Evolutionary conservation across 2,329 filamentous ascomycete species (phyloP), one percentile per base, ranked within the genome.

Genomic region (Penicillium sp.): DNA sequence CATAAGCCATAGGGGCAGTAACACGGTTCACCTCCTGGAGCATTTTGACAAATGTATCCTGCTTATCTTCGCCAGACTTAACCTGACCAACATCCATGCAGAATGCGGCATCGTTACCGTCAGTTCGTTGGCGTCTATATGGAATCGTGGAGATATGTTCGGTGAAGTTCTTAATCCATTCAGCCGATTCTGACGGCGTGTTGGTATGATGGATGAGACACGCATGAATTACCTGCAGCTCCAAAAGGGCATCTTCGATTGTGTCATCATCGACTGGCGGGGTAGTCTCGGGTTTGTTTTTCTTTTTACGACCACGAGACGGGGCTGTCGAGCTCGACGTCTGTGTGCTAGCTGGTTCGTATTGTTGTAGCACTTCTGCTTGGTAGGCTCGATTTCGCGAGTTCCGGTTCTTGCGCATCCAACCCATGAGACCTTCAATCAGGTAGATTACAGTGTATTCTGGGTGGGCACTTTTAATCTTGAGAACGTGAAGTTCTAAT

Each of bases 1-100:
- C 89, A 57, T 87, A 84, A 0, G 90, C 90, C 64, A 91, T 84
- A 0, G 87, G 83, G 0, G 85, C 82, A 5, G 90, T 92, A 14
- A 93, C 81, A 14, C 89, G 83, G 13, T 80, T 79, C 36, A 92
- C 84, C 72, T 92, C 87, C 71, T 91, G 87, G 47, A 94, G 75
- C 89, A 93, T 90, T 60, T 84, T 84, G 40, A 85, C 77, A 59
- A 88, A 93, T 0, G 86, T 90, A 63, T 92, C 89, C 6, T 76
- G 70, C 2, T 81, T 74, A 39, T 84, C 82, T 24, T 88, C 83
- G 24, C 90, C 90, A 0, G 86, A 83, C 51, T 84, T 85, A 37
- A 93, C 87, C 72, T 93, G 90, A 0, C 90, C 90, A 1, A 79
- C 78, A 49, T 91, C 89, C 87, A 92, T 92, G 73, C 89, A 92